phyloP scores from a whole-genome alignment of 1,284 basidiomycete species.

The Ganoderma sp. region DNA sequence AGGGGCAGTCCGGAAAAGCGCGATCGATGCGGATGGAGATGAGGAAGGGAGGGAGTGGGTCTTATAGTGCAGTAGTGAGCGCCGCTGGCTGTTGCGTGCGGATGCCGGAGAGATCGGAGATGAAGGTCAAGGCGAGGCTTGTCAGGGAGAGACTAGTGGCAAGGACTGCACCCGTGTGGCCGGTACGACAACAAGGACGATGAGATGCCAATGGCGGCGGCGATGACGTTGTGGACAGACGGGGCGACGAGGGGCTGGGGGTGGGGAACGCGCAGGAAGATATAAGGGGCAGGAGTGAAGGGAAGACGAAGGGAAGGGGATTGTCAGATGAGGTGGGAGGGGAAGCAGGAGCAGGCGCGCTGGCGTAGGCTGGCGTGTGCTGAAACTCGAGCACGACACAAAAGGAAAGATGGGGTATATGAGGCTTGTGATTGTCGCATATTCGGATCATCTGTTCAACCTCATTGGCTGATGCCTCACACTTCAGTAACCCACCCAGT shows the following conservation, averaged over 20 bases:
- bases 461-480: slow-evolving; percentile 8
- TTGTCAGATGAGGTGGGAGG: background rate
- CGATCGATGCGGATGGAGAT: slow-evolving; percentile 2
- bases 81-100: slow-evolving; percentile 13
- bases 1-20: background rate
- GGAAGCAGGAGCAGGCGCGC: background rate
- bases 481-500: background rate
- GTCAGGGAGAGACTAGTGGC: slow-evolving; percentile 3
- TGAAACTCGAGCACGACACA: background rate
- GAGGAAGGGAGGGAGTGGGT: slow-evolving; percentile 8
- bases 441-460: slow-evolving; percentile 8
- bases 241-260: background rate
- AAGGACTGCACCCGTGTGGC: background rate
- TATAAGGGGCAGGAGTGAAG: background rate
- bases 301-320: background rate
- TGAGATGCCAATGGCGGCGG: background rate
- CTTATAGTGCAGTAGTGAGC: slow-evolving; percentile 16
- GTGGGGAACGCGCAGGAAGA: background rate
- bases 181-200: background rate
- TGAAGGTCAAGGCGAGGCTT: slow-evolving; percentile 1
- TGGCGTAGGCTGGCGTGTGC: background rate
- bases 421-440: slow-evolving; percentile 24
- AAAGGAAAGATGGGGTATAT: slow-evolving; percentile 7
- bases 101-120: slow-evolving; percentile 18
- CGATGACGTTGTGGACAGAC: background rate